phyloP scores from a whole-genome alignment of 1,284 basidiomycete genomes.

The Testicularia cyperi region DNA sequence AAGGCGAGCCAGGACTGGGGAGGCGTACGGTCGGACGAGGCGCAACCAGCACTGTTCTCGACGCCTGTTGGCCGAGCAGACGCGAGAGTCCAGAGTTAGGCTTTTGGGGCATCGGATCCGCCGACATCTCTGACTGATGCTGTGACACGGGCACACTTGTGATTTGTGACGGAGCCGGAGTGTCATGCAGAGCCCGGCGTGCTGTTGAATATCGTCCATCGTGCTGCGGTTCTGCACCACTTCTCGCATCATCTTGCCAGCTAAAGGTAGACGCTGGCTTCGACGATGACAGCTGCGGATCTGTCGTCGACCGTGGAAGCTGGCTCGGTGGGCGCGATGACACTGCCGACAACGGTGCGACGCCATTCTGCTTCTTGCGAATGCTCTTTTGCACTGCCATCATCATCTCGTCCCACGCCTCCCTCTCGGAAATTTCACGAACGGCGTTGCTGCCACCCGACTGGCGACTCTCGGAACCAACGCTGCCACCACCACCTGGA shows the following conservation, averaged over 20 bases:
- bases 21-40: neutral
- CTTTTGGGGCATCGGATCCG: too few relatives aligned
- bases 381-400: slow-evolving; percentile 54
- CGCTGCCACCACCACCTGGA: slow-evolving; percentile 31
- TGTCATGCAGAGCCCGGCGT: too few relatives aligned
- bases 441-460: slow-evolving; percentile 57
- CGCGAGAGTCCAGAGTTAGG: too few relatives aligned
- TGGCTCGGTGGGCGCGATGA: neutral
- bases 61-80: too few relatives aligned
- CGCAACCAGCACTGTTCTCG: neutral
- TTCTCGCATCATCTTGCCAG: too few relatives aligned
- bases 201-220: too few relatives aligned
- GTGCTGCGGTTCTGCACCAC: too few relatives aligned
- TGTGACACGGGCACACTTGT: too few relatives aligned
- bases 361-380: slow-evolving; percentile 32
- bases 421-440: slow-evolving; percentile 54
- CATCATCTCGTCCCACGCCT: slow-evolving; percentile 58
- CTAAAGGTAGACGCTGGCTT: too few relatives aligned
- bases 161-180: too few relatives aligned
- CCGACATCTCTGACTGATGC: too few relatives aligned
- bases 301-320: slow-evolving; percentile 28
- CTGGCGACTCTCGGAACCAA: slow-evolving; percentile 55
- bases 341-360: neutral
- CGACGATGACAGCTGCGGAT: slow-evolving; percentile 27
- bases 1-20: neutral